phyloP scores from a whole-genome alignment of 345 rosid species.

The Crucihimalaya himalaica region DNA sequence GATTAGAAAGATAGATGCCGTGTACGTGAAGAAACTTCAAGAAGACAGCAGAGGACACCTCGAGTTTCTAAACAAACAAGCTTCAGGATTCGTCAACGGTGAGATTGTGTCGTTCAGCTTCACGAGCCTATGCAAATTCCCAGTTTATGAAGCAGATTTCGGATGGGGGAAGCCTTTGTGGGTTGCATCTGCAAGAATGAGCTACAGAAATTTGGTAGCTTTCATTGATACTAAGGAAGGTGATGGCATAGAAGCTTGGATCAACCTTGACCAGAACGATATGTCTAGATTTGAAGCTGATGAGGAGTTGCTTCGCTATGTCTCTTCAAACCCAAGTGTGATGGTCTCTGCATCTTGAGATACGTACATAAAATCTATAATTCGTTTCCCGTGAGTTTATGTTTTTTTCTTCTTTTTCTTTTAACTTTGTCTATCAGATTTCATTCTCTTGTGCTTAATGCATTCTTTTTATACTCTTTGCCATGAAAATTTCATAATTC shows the following conservation, averaged over 20 bases:
- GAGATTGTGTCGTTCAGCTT: conserved; percentile 35
- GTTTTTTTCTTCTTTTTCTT: background rate
- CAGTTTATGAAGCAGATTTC: conserved; percentile 31
- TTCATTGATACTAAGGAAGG: conserved; percentile 25
- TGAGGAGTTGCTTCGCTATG: conserved; percentile 27
- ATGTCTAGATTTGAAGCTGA: conserved; percentile 30
- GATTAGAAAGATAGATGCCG: conserved; percentile 33
- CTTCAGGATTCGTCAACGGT: conserved; percentile 27
- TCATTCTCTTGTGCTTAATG: background rate
- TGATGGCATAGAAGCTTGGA: conserved; percentile 36
- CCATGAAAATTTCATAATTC: background rate
- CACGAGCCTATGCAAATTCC: conserved; percentile 31
- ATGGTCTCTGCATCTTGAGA: conserved; percentile 7
- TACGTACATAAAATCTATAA: background rate
- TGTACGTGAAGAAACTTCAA: conserved; percentile 40
- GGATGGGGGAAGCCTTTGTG: conserved; percentile 37
- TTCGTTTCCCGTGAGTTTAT: background rate
- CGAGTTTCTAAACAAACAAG: conserved; percentile 21
- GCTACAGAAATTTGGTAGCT: conserved; percentile 23
- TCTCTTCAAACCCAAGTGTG: conserved; percentile 24
- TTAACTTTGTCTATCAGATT: background rate
- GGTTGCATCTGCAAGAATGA: conserved; percentile 28
- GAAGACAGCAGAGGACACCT: conserved; percentile 32
- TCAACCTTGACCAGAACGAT: conserved; percentile 26
- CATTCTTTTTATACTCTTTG: background rate